phyloP scores from a whole-genome alignment of 352 stramenopile species.

The Peronosclerospora sorghi region DNA sequence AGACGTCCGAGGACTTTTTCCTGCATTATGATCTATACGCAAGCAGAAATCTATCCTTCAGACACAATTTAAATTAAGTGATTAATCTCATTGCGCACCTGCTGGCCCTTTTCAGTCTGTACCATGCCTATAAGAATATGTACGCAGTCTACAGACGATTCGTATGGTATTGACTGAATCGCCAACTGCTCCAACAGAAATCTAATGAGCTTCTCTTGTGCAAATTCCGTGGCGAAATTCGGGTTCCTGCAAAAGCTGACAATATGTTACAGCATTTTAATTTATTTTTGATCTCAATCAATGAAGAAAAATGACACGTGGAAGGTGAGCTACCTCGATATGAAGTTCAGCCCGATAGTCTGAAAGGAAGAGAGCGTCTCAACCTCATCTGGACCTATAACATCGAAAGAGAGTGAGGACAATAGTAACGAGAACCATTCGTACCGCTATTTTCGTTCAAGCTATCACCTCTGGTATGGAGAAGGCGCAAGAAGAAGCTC shows the following conservation, averaged over 20 bases:
- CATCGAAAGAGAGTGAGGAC: not conserved
- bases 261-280: constrained; percentile 1
- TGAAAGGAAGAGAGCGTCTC: constrained; percentile 63
- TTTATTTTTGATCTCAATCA: not conserved
- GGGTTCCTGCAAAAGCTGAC: constrained; percentile 55
- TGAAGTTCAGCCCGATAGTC: constrained; percentile 65
- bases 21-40: constrained; percentile 32
- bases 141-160: constrained; percentile 41
- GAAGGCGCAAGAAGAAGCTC: constrained; percentile 67
- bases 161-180: constrained; percentile 8
- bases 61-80: constrained; percentile 12
- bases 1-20: constrained; percentile 31
- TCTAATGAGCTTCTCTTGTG: constrained; percentile 45
- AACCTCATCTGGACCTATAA: constrained; percentile 30
- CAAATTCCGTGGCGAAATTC: constrained; percentile 36
- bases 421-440: not conserved
- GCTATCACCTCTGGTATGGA: constrained; percentile 53
- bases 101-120: constrained; percentile 33
- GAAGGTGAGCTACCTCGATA: constrained; percentile 42
- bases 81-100: constrained; percentile 19
- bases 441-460: not conserved
- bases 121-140: constrained; percentile 33
- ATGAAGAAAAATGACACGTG: not conserved
- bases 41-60: constrained; percentile 12
- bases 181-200: constrained; percentile 48